Percentiles rank a stretch among this genome's conserved stretches.
phyloP scores from a whole-genome alignment of 2,329 filamentous ascomycete genomes.

The Aspergillus tanneri region DNA sequence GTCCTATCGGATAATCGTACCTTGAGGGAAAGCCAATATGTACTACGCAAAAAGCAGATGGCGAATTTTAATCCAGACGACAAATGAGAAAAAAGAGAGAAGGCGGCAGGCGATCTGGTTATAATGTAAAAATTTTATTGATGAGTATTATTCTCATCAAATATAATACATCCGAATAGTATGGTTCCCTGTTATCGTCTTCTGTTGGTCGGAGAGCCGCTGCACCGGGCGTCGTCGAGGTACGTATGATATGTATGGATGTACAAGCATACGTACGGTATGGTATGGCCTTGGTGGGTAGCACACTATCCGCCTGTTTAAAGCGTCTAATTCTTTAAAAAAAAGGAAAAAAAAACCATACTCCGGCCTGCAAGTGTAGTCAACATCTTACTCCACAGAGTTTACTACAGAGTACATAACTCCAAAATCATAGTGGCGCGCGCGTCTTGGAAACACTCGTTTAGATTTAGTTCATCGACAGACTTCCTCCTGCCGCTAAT shows the following conservation, averaged over 20 bases:
- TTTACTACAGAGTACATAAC: neutral
- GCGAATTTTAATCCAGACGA: neutral
- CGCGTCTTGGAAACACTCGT: constrained; percentile 9
- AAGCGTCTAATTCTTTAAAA: neutral
- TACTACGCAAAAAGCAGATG: too few relatives aligned
- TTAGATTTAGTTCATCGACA: constrained; percentile 14
- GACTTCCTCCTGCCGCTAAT: constrained; percentile 10
- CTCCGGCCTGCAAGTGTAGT: neutral
- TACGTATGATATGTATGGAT: too few relatives aligned
- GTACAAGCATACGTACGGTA: constrained; percentile 21
- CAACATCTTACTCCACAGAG: neutral
- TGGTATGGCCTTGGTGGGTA: constrained; percentile 12
- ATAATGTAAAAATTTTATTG: neutral
- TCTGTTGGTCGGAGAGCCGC: constrained; percentile 21
- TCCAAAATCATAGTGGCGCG: constrained; percentile 11
- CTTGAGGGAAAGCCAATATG: too few relatives aligned
- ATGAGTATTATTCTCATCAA: constrained; percentile 19
- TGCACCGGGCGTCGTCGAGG: constrained; percentile 17
- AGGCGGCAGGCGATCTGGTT: constrained; percentile 13
- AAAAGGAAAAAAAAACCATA: constrained; percentile 3
- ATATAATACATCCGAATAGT: constrained; percentile 5
- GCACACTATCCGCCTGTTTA: constrained; percentile 7
- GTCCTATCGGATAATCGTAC: neutral
- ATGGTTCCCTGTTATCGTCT: constrained; percentile 16
- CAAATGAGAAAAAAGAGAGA: constrained; percentile 3